Base-by-base conservation (phyloP, 306 rosid species). In the Quercus agrifolia region DNA sequence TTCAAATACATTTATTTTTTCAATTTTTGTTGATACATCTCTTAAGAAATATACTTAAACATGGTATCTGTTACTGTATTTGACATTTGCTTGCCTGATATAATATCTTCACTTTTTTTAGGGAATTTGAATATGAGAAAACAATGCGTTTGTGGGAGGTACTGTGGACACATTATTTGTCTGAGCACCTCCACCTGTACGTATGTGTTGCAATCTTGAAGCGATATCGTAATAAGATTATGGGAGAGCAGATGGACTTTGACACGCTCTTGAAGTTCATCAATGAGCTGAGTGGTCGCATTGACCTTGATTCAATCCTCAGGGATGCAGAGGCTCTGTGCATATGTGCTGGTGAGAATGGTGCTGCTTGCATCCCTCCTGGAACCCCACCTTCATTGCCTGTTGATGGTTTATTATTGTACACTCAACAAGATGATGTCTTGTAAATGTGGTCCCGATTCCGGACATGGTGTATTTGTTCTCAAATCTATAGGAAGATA, bases 351-450 rank as follows among this genome's bases (percentile, higher is more conserved):
- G 98, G 98, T 4, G 99, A 96, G 84, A 87, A 91, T 70, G 99
- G 97, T 70, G 92, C 85, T 2, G 94, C 99, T 81, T 88, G 84
- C 83, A 93, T 96, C 77, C 98, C 99, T 17, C 99, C 99, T 21
- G 99, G 99, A 82, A 96, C 99, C 71, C 98, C 99, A 9, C 97
- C 99, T 27, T 91, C 99, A 1, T 68, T 96, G 80, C 99, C 99
- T 23, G 64, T 89, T 59, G 96, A 89, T 74, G 90, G 86, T 72
- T 87, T 87, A 57, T 87, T 87, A 57, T 82, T 87, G 54, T 93
- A 88, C 68, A 8, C 75, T 72, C 98, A 89, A 77, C 91, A 87
- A 72, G 99, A 96, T 73, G 92, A 86, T 62, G 91, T 93, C 18
- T 73, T 91, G 87, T 93, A 89, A 84, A 82, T 78, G 25, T 38